Evolutionary conservation across 225 moss, liverwort and hornwort genomes (phyloP).

Genomic region (Straminergon stramineum): DNA sequence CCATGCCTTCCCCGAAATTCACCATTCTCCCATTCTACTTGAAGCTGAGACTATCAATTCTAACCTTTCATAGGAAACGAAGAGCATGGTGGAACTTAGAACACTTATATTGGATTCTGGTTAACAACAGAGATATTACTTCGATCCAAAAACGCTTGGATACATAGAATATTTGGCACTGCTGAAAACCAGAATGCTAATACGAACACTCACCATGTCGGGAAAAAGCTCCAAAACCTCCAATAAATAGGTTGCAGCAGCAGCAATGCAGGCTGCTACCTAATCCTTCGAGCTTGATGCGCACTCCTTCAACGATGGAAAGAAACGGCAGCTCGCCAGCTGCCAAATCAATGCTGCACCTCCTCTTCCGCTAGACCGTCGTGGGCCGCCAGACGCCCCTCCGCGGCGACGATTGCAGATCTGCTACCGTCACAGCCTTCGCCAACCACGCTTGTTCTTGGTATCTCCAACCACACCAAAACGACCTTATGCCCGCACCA

Average conservation of each 20-base stretch:
- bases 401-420: conserved; percentile 27
- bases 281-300: conserved; percentile 2
- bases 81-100: neutral
- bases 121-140: neutral
- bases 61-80: neutral
- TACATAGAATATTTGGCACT: neutral
- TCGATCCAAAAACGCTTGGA: neutral
- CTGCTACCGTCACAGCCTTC: conserved; percentile 8
- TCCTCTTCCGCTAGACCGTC: conserved; percentile 9
- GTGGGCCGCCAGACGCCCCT: conserved; percentile 11
- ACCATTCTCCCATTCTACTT: conserved; percentile 2
- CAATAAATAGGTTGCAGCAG: conserved; percentile 15
- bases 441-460: neutral
- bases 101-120: neutral
- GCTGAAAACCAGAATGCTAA: neutral
- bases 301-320: neutral
- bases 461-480: neutral
- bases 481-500: neutral
- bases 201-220: conserved; percentile 30
- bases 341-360: neutral
- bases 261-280: conserved; percentile 1
- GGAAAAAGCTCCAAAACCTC: neutral
- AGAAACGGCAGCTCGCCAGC: conserved; percentile 9
- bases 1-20: neutral
- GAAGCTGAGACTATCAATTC: neutral